Conservation (phyloP, 495 filamentous ascomycete genomes). For the Xylaria telfairii region DNA sequence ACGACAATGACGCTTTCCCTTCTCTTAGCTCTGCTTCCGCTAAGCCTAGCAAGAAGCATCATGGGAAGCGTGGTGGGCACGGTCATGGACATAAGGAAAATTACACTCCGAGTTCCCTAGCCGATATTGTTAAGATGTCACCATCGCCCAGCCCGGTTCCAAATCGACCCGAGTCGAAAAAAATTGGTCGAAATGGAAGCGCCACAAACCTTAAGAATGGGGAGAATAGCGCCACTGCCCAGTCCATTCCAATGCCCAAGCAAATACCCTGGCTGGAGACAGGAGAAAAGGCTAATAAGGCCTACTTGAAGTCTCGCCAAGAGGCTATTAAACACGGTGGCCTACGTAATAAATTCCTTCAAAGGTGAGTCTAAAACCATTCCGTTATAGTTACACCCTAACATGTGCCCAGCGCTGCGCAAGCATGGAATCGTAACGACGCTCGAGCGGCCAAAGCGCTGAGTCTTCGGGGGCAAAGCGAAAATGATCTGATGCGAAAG, state of each 20-base stretch:
- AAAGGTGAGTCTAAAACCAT: constrained; percentile 66
- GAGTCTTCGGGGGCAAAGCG: constrained; percentile 89
- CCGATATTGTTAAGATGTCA: constrained; percentile 93
- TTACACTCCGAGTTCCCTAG: constrained; percentile 76
- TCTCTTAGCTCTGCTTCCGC: constrained; percentile 81
- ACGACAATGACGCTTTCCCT: constrained; percentile 96
- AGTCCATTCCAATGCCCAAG: constrained; percentile 83
- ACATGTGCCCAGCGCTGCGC: constrained; percentile 74
- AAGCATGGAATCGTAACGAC: constrained; percentile 99
- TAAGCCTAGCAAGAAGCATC: constrained; percentile 84
- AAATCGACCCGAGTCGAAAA: constrained; percentile 56
- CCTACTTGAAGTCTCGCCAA: constrained; percentile 90
- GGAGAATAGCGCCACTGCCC: constrained; percentile 79
- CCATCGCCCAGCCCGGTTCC: constrained; percentile 54
- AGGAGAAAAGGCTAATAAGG: constrained; percentile 86
- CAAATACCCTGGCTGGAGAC: constrained; percentile 98
- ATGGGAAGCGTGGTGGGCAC: constrained; percentile 83
- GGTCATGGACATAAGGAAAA: constrained; percentile 76
- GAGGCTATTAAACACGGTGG: constrained; percentile 97
- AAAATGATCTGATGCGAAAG: constrained; percentile 97
- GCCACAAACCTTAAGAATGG: constrained; percentile 62
- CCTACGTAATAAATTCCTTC: constrained; percentile 94
- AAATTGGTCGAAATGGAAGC: constrained; percentile 59
- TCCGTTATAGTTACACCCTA: constrained; percentile 25
- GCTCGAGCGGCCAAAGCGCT: constrained; percentile 95